Conservation (phyloP, 305 asterid species). For the Fraxinus latifolia region DNA sequence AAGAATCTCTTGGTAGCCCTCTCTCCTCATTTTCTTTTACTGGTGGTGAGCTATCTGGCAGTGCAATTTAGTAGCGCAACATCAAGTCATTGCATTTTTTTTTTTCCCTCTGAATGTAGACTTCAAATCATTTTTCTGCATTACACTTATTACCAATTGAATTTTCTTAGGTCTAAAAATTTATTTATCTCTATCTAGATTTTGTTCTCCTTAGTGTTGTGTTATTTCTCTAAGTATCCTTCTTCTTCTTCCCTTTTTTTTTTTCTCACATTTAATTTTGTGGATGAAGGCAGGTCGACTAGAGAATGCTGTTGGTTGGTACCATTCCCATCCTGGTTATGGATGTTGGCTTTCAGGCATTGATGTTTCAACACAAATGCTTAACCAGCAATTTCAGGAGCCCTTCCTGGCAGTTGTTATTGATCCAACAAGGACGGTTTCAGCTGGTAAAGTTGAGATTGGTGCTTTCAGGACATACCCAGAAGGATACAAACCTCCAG, state of each 20-base stretch:
- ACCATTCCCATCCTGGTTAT: slow-evolving; percentile 98
- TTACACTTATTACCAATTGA: background rate
- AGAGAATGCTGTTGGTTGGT: slow-evolving; percentile 97
- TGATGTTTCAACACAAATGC: slow-evolving; percentile 94
- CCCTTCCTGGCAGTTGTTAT: slow-evolving; percentile 96
- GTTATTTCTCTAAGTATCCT: slow-evolving; percentile 1
- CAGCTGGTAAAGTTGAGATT: slow-evolving; percentile 98
- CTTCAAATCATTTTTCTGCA: background rate
- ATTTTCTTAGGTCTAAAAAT: background rate
- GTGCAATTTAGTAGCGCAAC: background rate
- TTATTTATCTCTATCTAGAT: background rate
- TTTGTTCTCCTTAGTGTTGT: background rate
- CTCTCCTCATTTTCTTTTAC: background rate
- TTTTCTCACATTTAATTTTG: slow-evolving; percentile 3
- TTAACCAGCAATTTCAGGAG: slow-evolving; percentile 91
- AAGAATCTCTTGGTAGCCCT: background rate
- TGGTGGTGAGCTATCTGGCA: background rate
- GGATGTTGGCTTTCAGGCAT: slow-evolving; percentile 99
- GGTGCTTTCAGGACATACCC: slow-evolving; percentile 98
- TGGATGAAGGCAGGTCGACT: slow-evolving; percentile 74
- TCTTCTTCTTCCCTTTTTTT: background rate
- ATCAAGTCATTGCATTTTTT: background rate
- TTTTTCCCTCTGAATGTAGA: background rate
- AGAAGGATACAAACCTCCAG: slow-evolving; percentile 90
- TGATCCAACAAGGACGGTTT: slow-evolving; percentile 94